Evolutionary conservation across 768 basidiomycete species (phyloP), one percentile per base, ranked within the genome.

Genomic region (Hebeloma cylindrosporum): DNA sequence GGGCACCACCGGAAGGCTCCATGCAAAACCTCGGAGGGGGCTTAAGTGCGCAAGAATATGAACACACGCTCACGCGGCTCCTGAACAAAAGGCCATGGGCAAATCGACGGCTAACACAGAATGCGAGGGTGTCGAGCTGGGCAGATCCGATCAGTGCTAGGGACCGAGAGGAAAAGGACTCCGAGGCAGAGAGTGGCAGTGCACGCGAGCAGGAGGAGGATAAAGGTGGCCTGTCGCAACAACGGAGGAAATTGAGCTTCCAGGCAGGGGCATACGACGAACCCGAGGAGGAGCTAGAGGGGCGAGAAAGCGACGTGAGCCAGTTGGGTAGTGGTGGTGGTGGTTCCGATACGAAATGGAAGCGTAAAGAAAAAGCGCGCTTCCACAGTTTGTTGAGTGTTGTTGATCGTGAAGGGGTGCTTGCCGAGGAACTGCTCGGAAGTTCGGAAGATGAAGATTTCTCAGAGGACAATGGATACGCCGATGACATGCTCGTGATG

Each of bases 51-150:
- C 43, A 43, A 22, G 67, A 71, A 9, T 64, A 68, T 48, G 67
- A 69, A 35, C 66, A 65, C 37, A 66, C 64, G 32, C 55, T 68
- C 27, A 57, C 44, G 16, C 69, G 63, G 33, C 65, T 70, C 13
- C 28, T 54, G 45, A 68, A 73, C 53, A 71, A 72, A 42, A 68
- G 73, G 36, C 70, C 72, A 0, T 63, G 63, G 54, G 60, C 60
- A 1, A 61, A 61, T 11, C 63, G 65, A 11, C 38, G 52, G 1
- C 38, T 64, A n/a, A 49, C 49, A 3, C 71, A 70, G 54, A 72
- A 58, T 22, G 54, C 54, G 37, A 69, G 76, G 7, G 63, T 78
- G 29, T 70, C 76, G 17, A 80, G 75, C 54, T 79, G 78, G 81
- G 72, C 78, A 3, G 79, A 79, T 50, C 71, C 78, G 1, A 51